Conservation (phyloP, 2,329 filamentous ascomycete genomes). For the Zymoseptoria tritici region DNA sequence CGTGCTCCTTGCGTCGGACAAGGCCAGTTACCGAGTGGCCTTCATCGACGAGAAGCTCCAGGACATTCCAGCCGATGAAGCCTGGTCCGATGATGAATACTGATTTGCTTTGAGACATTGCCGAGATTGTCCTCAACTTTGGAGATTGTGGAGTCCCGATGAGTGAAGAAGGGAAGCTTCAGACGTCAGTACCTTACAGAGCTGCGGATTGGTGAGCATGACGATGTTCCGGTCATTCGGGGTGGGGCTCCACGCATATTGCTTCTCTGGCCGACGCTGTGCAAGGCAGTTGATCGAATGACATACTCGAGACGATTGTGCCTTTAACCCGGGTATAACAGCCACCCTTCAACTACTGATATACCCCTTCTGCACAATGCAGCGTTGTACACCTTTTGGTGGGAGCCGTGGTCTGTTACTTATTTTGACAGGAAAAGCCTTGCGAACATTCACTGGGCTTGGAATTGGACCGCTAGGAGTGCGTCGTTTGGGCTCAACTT, state of each 20-base stretch:
- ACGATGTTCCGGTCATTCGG: background rate
- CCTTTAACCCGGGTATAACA: too few relatives aligned
- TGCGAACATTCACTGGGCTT: too few relatives aligned
- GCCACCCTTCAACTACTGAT: too few relatives aligned
- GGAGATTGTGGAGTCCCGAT: background rate
- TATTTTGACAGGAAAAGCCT: too few relatives aligned
- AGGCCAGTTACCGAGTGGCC: slow-evolving; percentile 34
- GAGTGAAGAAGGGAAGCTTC: background rate
- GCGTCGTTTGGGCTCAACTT: too few relatives aligned
- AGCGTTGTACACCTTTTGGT: too few relatives aligned
- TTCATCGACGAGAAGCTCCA: slow-evolving; percentile 38
- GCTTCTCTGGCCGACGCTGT: background rate
- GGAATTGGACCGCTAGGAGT: too few relatives aligned
- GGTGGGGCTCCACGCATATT: background rate
- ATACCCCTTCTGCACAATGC: too few relatives aligned
- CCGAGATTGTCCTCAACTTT: background rate
- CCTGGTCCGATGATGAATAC: slow-evolving; percentile 42
- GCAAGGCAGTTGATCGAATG: background rate
- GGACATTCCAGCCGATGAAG: slow-evolving; percentile 43
- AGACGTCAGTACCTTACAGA: background rate
- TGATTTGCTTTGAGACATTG: slow-evolving; percentile 20
- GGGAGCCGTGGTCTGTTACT: too few relatives aligned
- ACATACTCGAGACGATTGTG: too few relatives aligned
- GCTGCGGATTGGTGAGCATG: background rate
- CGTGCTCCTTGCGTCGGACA: slow-evolving; percentile 36